Conservation (phyloP, 306 rosid species). For the Prinsepia uniflora region DNA sequence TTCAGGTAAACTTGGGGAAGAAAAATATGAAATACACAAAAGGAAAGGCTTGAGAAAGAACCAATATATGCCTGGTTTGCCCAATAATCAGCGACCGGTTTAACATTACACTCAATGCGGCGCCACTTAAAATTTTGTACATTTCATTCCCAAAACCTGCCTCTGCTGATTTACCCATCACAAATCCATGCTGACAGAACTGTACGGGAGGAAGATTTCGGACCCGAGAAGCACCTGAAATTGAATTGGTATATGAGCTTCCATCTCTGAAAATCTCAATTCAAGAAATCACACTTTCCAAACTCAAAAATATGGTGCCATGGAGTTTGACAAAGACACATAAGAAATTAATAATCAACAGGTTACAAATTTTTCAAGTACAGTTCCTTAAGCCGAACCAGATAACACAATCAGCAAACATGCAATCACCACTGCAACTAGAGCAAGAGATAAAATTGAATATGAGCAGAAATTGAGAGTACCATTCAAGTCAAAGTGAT, state of each 20-base stretch:
- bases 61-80: conserved; percentile 99
- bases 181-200: conserved; percentile 87
- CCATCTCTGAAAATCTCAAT: conserved; percentile 18
- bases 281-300: neutral
- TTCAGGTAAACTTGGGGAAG: neutral
- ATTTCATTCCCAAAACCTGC: conserved; percentile 98
- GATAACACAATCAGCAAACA: neutral
- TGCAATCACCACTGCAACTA: no score
- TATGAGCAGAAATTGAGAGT: neutral
- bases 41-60: conserved; percentile 83
- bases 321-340: neutral
- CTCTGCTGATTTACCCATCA: conserved; percentile 83
- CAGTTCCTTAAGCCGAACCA: neutral
- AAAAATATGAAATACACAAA: conserved; percentile 31
- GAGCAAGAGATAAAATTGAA: neutral
- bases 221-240: conserved; percentile 80
- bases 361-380: neutral
- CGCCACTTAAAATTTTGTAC: conserved; percentile 88
- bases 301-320: neutral
- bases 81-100: conserved; percentile 97
- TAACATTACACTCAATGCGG: conserved; percentile 82
- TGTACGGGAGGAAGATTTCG: conserved; percentile 64
- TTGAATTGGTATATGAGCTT: conserved; percentile 19
- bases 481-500: conserved; percentile 72
- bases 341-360: neutral